These are phyloP conservation scores for Pezicula carpinea DNA, from an alignment of 2,329 filamentous ascomycete species.

Conservation along the genomic window DNA sequence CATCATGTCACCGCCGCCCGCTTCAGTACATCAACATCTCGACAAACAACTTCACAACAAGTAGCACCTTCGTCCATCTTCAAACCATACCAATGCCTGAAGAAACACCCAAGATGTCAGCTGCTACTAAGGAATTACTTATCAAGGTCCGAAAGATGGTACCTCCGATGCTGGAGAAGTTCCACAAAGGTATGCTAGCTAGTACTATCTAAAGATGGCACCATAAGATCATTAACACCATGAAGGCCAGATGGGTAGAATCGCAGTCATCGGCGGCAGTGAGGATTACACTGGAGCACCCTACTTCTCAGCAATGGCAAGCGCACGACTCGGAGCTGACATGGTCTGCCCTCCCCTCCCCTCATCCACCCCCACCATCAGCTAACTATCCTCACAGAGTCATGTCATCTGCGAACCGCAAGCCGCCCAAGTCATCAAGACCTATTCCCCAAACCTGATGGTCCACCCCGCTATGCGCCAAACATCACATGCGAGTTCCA, in stretches of 20 bases:
- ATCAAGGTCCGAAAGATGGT: constrained; percentile 82
- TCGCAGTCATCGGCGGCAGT: constrained; percentile 91
- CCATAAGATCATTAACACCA: constrained; percentile 9
- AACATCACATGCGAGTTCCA: constrained; percentile 47
- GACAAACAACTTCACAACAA: background rate
- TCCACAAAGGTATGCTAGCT: constrained; percentile 75
- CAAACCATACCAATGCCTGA: constrained; percentile 19
- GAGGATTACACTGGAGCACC: constrained; percentile 96
- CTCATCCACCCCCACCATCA: background rate
- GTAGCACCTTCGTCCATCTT: background rate
- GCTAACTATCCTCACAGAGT: constrained; percentile 45
- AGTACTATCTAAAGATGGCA: background rate
- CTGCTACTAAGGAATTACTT: constrained; percentile 70
- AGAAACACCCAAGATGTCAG: constrained; percentile 50
- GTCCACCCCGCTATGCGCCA: constrained; percentile 95
- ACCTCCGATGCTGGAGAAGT: constrained; percentile 89
- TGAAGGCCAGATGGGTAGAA: constrained; percentile 83
- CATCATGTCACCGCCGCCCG: background rate
- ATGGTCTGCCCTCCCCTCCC: constrained; percentile 55
- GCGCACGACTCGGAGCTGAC: constrained; percentile 81
- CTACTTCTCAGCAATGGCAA: constrained; percentile 97
- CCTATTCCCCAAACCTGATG: constrained; percentile 97
- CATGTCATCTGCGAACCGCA: constrained; percentile 94
- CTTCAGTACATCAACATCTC: background rate
- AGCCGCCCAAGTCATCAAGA: constrained; percentile 87